Conservation (phyloP, 768 basidiomycete genomes). For the Lentinula sp. region DNA sequence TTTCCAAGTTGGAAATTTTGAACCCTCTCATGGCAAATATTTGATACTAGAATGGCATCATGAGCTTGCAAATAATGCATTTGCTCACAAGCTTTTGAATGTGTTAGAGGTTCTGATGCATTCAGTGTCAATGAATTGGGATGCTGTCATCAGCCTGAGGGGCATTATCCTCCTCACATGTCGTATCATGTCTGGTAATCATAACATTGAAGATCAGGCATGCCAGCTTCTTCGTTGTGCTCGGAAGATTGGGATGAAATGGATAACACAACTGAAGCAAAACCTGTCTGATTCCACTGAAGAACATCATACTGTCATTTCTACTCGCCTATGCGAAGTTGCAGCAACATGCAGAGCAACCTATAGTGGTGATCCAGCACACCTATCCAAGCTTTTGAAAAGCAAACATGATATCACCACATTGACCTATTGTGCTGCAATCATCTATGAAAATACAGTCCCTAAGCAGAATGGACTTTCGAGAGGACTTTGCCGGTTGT, state of each 20-base stretch:
- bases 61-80: constrained; percentile 24
- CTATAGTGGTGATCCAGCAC: constrained; percentile 24
- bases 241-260: constrained; percentile 24
- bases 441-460: constrained; percentile 21
- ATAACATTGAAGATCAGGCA: constrained; percentile 12
- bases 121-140: constrained; percentile 37
- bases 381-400: not conserved
- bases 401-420: constrained; percentile 17
- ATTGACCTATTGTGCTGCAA: constrained; percentile 25
- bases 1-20: constrained; percentile 32
- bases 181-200: constrained; percentile 29
- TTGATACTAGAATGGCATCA: constrained; percentile 30
- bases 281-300: constrained; percentile 8
- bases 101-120: constrained; percentile 28
- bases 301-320: not conserved
- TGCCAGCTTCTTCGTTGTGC: constrained; percentile 23
- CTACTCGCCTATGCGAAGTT: constrained; percentile 22
- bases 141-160: constrained; percentile 21
- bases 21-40: constrained; percentile 6
- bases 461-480: not conserved
- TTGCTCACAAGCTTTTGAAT: constrained; percentile 27
- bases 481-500: not conserved
- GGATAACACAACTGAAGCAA: constrained; percentile 28
- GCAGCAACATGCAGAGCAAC: constrained; percentile 34
- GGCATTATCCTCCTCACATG: constrained; percentile 18